Conservation (phyloP, 1,139 yeast genomes). For the Saccharomycopsis crataegensis region DNA sequence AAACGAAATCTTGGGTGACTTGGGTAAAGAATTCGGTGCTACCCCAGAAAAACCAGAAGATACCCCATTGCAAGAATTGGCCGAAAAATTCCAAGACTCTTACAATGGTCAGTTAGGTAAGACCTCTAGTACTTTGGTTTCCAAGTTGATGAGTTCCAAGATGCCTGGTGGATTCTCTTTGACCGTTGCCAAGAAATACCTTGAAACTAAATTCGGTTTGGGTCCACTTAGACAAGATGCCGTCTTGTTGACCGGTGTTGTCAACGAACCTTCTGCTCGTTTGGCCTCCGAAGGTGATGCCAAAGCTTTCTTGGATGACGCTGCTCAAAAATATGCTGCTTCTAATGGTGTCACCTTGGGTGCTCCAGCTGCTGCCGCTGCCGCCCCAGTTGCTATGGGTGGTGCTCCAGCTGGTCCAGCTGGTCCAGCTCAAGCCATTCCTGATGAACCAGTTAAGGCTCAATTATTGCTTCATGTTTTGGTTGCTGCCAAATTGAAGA, state of each 20-base stretch:
- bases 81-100: conserved; percentile 89
- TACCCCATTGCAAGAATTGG: conserved; percentile 90
- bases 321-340: conserved; percentile 34
- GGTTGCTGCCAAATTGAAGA: conserved; percentile 93
- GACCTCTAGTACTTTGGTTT: conserved; percentile 80
- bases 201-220: conserved; percentile 86
- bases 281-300: conserved; percentile 84
- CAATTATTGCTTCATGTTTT: conserved; percentile 74
- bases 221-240: conserved; percentile 93
- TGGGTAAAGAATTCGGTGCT: conserved; percentile 95
- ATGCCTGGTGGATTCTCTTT: conserved; percentile 99
- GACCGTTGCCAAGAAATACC: conserved; percentile 83
- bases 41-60: conserved; percentile 99
- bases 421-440: conserved; percentile 73
- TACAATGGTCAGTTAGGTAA: conserved; percentile 88
- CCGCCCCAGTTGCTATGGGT: conserved; percentile 53
- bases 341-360: conserved; percentile 39
- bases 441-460: conserved; percentile 89
- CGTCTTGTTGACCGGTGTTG: conserved; percentile 71
- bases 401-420: conserved; percentile 54
- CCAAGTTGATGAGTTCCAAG: conserved; percentile 88
- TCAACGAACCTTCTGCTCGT: conserved; percentile 87
- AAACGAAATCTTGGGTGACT: conserved; percentile 95
- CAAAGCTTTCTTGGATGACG: conserved; percentile 73
- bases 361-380: conserved; percentile 40